Percentiles rank a stretch among this genome's conserved stretches.
These are phyloP conservation scores for Orobanche coerulescens DNA, from an alignment of 257 asterid species.

Conservation along the genomic window DNA sequence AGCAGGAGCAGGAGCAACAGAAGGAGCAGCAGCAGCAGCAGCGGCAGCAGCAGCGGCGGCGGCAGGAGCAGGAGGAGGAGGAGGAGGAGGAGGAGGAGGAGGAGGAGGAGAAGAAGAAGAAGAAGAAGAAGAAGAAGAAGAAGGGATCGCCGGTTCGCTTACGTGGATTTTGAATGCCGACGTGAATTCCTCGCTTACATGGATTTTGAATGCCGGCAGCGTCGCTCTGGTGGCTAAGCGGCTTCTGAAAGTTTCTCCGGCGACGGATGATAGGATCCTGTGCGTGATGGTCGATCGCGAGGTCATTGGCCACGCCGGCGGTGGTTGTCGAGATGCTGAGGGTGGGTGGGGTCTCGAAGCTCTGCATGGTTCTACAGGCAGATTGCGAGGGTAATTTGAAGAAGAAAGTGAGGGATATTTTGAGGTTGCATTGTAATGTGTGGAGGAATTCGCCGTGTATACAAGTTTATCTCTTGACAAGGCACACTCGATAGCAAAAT, in stretches of 20 bases:
- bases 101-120: too few species aligned
- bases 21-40: too few species aligned
- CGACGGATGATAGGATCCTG: conserved; percentile 47
- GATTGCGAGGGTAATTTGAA: conserved; percentile 52
- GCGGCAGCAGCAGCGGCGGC: too few species aligned
- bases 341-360: conserved; percentile 76
- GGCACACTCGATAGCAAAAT: conserved; percentile 31
- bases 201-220: conserved; percentile 50
- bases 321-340: conserved; percentile 75
- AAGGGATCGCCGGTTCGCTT: conserved; percentile 37
- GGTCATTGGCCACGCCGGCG: conserved; percentile 50
- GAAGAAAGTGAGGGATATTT: conserved; percentile 62
- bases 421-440: conserved; percentile 56
- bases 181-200: conserved; percentile 29
- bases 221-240: conserved; percentile 58
- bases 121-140: too few species aligned
- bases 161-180: conserved; percentile 36
- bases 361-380: conserved; percentile 85
- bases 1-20: too few species aligned
- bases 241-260: conserved; percentile 54
- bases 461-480: conserved; percentile 64
- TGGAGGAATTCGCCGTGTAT: conserved; percentile 89
- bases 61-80: too few species aligned
- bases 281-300: conserved; percentile 41
- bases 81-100: too few species aligned